Evolutionary conservation across 495 filamentous ascomycete genomes (phyloP).

Genomic region (Clohesyomyces aquaticus): DNA sequence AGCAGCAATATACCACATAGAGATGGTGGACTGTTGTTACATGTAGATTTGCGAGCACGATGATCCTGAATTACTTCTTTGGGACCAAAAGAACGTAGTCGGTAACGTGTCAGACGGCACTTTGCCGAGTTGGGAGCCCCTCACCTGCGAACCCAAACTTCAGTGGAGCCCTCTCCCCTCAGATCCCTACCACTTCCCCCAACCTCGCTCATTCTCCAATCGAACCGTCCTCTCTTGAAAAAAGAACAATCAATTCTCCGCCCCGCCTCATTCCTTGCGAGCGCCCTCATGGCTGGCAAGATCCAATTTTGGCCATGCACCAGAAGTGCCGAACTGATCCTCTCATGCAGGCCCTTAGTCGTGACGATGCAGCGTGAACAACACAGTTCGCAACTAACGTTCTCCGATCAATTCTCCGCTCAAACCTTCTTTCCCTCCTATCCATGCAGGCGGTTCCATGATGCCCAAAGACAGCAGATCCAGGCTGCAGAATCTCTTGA

Average conservation of each 20-base stretch:
- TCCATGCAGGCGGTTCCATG: too few species aligned
- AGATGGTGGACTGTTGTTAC: too few species aligned
- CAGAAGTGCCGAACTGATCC: background rate
- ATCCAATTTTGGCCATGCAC: too few species aligned
- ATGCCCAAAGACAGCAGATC: too few species aligned
- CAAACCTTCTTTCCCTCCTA: background rate
- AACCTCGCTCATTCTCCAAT: too few species aligned
- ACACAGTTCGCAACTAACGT: background rate
- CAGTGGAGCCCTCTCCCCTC: too few species aligned
- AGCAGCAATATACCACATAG: slow-evolving; percentile 19
- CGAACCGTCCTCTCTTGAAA: background rate
- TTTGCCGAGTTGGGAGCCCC: too few species aligned
- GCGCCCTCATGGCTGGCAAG: too few species aligned
- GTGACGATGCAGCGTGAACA: background rate
- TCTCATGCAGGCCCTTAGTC: background rate
- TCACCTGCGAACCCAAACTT: too few species aligned
- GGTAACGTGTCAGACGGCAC: background rate
- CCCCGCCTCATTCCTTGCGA: too few species aligned
- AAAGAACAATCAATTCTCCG: background rate
- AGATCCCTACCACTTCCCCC: too few species aligned
- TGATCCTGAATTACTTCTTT: background rate
- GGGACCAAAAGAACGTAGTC: background rate
- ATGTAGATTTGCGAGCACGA: background rate
- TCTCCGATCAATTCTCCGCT: background rate
- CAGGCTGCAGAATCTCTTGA: background rate